Conservation (phyloP, 768 basidiomycete species). For the Coprinellus micaceus region DNA sequence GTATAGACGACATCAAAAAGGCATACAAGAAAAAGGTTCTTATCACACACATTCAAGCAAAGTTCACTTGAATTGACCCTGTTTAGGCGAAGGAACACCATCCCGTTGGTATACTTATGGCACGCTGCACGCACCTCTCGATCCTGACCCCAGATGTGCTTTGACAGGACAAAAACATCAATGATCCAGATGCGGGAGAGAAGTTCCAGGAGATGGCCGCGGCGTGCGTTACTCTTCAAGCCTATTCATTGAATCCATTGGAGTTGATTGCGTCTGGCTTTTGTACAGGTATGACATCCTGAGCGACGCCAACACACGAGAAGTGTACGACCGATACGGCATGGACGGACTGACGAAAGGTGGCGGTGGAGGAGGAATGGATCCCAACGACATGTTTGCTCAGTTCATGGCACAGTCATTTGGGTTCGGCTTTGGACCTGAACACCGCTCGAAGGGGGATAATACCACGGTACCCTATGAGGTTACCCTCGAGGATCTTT, state of each 20-base stretch:
- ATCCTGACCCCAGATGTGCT: constrained; percentile 1
- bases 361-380: constrained; percentile 47
- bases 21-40: constrained; percentile 89
- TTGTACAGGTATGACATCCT: constrained; percentile 74
- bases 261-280: constrained; percentile 8
- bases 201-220: constrained; percentile 89
- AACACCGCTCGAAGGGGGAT: constrained; percentile 56
- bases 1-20: constrained; percentile 81
- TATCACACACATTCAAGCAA: constrained; percentile 5
- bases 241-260: constrained; percentile 3
- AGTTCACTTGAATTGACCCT: constrained; percentile 10
- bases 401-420: constrained; percentile 65
- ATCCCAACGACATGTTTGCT: constrained; percentile 67
- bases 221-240: constrained; percentile 52
- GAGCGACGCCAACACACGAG: constrained; percentile 63
- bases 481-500: constrained; percentile 89
- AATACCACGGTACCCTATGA: constrained; percentile 77
- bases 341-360: constrained; percentile 61
- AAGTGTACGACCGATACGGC: constrained; percentile 70
- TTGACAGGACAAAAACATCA: constrained; percentile 64
- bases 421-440: constrained; percentile 63
- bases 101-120: constrained; percentile 47
- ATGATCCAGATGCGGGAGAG: constrained; percentile 77
- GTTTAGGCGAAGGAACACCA: constrained; percentile 81
- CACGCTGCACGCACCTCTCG: neutral